Evolutionary conservation across 768 basidiomycete species (phyloP).

Genomic region (Termitomyces sp.): DNA sequence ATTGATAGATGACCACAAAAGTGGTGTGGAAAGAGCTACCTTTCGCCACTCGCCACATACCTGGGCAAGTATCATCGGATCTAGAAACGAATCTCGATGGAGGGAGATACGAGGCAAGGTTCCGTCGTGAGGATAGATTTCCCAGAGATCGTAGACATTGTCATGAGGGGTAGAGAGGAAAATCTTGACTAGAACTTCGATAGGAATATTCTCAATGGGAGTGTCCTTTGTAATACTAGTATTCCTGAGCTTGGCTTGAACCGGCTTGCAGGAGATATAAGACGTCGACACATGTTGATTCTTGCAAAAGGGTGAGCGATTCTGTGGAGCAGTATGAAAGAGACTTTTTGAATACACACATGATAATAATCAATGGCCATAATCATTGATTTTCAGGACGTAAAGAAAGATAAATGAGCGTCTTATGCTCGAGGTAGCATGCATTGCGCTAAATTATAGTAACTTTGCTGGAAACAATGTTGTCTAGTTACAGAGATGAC

Average conservation of each 20-base stretch:
- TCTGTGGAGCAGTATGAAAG: too few species aligned
- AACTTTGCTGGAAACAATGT: not conserved
- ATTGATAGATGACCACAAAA: conserved; percentile 7
- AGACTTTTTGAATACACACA: not conserved
- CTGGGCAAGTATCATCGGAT: conserved; percentile 9
- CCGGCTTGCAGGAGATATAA: not conserved
- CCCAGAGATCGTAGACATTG: not conserved
- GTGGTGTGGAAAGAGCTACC: conserved; percentile 3
- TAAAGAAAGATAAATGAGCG: not conserved
- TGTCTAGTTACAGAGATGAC: not conserved
- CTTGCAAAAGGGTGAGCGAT: not conserved
- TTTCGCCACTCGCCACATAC: conserved; percentile 7
- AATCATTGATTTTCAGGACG: not conserved
- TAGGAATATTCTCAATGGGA: not conserved
- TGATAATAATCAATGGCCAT: not conserved
- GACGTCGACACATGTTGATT: not conserved
- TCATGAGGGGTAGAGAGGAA: not conserved
- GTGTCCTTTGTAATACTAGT: not conserved
- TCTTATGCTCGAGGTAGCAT: not conserved
- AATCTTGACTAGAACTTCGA: conserved; percentile 6
- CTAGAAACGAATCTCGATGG: not conserved
- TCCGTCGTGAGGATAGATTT: not conserved
- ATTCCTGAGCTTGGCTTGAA: not conserved
- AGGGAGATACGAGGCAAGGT: not conserved
- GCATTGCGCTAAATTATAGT: not conserved